A percentile compares a stretch with the other conserved stretches of the same genome.
Conservation (phyloP, 192 early-diverging fungal species). For the Backusella tarrabulga region DNA sequence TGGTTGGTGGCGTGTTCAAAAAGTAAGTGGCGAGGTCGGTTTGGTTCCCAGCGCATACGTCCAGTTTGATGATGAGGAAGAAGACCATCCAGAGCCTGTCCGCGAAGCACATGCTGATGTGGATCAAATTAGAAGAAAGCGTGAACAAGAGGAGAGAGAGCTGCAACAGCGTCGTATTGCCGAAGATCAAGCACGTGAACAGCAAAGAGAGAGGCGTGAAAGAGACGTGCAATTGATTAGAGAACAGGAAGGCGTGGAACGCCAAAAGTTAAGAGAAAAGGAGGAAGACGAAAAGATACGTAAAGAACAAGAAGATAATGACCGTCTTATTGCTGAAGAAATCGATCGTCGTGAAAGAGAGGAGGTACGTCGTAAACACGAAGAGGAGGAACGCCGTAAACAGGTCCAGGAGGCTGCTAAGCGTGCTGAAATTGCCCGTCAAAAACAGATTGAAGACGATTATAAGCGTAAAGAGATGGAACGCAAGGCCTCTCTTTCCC, state of each 20-base stretch:
- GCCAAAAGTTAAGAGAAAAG: conserved; percentile 18
- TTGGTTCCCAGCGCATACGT: conserved; percentile 88
- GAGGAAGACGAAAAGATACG: conserved; percentile 23
- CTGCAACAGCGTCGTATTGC: conserved; percentile 3
- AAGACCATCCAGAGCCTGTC: conserved; percentile 11
- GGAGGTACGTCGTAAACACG: conserved; percentile 20
- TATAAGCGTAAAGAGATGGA: conserved; percentile 29
- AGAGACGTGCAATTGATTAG: background rate
- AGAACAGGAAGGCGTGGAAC: conserved; percentile 21
- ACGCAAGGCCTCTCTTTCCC: conserved; percentile 6
- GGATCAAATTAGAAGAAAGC: conserved; percentile 4
- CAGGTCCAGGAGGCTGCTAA: conserved; percentile 34
- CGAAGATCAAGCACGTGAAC: background rate
- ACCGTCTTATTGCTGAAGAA: conserved; percentile 21
- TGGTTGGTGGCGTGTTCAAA: conserved; percentile 88
- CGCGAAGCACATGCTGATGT: conserved; percentile 13
- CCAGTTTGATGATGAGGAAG: conserved; percentile 36
- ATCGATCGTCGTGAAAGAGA: conserved; percentile 20
- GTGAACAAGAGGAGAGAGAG: conserved; percentile 3
- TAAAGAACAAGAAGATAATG: conserved; percentile 17
- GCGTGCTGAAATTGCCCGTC: conserved; percentile 13
- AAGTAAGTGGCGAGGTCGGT: conserved; percentile 57
- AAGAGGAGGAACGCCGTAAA: conserved; percentile 33
- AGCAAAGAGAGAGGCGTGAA: conserved; percentile 1
- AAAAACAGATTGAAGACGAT: conserved; percentile 34